Base-by-base conservation (phyloP, 2,329 filamentous ascomycete species). In the Aspergillus pseudonomiae region DNA sequence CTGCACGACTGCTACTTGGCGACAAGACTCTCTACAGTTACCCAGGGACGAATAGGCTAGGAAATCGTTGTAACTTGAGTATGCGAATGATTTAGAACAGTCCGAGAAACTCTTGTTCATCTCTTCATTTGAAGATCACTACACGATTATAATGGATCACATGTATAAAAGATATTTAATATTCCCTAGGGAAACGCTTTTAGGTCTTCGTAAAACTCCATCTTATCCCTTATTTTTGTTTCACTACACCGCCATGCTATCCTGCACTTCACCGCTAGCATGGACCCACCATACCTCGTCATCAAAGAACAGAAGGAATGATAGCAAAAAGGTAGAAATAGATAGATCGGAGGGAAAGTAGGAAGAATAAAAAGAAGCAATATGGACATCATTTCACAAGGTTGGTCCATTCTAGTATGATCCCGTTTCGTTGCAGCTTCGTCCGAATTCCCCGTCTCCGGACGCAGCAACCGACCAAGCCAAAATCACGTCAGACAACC, bases 111-210 rank as follows among this genome's bases (percentile, higher is more conserved):
- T 41, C 19, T 41, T 9, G 39, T 46, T 11, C 21, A 46, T 41
- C 19, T 41, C 14, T 41, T 41, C 19, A 41, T 41, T 41, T 6
- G 7, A 41, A 41, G 16, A n/a, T 41, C 39, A 41, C 39, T 6
- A 19, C 39, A n/a, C 39, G 9, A 41, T 14, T n/a, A 41, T 41
- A 16, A 41, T 32, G 28, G 48, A n/a, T n/a, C 28, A 21, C 19
- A n/a, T 52, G 28, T 34, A 52, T 10, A 19, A 52, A 52, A n/a
- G 26, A 32, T 59, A 39, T 45, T 58, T 46, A n/a, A 26, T 50
- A 45, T 63, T 63, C 57, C 52, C 58, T 57, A 60, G 55, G 43
- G 52, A 39, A 60, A 32, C 32, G 53, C 59, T 63, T 63, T 63
- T 57, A 36, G 39, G 41, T 43, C 30, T 43, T 62, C 34, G n/a